Conservation (phyloP, 2,329 filamentous ascomycete genomes). For the Fusarium caatingaense region DNA sequence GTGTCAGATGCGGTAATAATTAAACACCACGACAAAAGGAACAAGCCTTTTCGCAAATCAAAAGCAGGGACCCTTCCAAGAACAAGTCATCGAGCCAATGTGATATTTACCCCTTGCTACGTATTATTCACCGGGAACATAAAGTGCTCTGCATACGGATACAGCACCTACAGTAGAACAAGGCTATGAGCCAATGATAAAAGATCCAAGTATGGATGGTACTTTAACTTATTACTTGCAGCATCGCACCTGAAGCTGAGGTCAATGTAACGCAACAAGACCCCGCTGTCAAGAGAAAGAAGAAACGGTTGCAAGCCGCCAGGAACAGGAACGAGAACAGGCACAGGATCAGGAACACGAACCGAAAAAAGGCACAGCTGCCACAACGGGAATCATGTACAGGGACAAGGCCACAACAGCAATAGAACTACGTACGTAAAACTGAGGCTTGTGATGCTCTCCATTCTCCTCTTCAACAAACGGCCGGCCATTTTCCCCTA, state of each 20-base stretch:
- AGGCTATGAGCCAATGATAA: background rate
- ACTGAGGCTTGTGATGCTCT: background rate
- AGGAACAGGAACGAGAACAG: conserved; percentile 5
- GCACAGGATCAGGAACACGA: background rate
- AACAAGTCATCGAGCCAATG: conserved; percentile 9
- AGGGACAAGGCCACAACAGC: conserved; percentile 2
- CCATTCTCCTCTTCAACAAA: conserved; percentile 10
- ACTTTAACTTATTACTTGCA: conserved; percentile 3
- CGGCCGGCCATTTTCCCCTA: conserved; percentile 10
- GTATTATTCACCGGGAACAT: background rate
- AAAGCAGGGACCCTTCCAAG: conserved; percentile 23
- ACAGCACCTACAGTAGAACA: background rate
- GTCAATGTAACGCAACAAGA: conserved; percentile 44
- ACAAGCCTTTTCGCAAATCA: conserved; percentile 15
- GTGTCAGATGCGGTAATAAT: background rate
- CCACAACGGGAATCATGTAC: background rate
- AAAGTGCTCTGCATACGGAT: background rate
- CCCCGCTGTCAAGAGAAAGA: conserved; percentile 29
- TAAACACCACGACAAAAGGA: conserved; percentile 8
- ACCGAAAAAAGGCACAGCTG: conserved; percentile 4
- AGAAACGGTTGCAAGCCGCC: conserved; percentile 22
- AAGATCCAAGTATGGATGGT: background rate
- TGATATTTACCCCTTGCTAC: conserved; percentile 24
- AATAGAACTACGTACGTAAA: background rate
- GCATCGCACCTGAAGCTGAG: conserved; percentile 46